These are phyloP conservation scores for Aspergillus udagawae DNA, from an alignment of 2,329 filamentous ascomycete species.

Conservation along the genomic window DNA sequence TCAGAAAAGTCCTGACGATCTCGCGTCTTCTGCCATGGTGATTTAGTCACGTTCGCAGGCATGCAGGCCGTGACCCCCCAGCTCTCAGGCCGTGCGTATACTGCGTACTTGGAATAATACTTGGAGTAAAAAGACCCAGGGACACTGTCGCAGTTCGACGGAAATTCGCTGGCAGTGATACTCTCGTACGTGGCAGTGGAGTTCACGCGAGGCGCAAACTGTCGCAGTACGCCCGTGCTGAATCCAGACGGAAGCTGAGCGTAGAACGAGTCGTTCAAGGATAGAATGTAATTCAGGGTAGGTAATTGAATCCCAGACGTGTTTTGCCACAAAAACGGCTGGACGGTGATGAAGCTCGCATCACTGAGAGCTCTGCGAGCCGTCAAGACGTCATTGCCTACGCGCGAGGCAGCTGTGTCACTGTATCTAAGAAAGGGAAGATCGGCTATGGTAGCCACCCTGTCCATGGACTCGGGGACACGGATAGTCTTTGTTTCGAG, in stretches of 20 bases:
- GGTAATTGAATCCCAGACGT: background rate
- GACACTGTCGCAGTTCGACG: slow-evolving; percentile 16
- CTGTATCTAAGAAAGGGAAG: background rate
- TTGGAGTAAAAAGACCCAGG: slow-evolving; percentile 16
- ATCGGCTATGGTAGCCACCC: background rate
- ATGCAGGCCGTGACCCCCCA: slow-evolving; percentile 26
- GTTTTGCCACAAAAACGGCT: background rate
- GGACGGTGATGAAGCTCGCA: background rate
- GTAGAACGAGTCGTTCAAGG: slow-evolving; percentile 18
- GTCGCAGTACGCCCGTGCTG: slow-evolving; percentile 24
- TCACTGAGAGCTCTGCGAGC: background rate
- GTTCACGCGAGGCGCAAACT: slow-evolving; percentile 28
- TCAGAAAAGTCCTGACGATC: slow-evolving; percentile 29
- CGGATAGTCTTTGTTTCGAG: slow-evolving; percentile 10
- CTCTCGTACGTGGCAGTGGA: slow-evolving; percentile 16
- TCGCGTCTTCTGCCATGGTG: slow-evolving; percentile 24
- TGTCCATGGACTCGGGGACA: background rate
- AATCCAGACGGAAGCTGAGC: slow-evolving; percentile 19
- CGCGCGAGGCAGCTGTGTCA: background rate
- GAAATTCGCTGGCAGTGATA: slow-evolving; percentile 16
- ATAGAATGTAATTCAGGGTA: slow-evolving; percentile 6
- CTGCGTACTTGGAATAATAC: slow-evolving; percentile 7
- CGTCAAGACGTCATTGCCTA: background rate
- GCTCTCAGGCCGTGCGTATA: background rate
- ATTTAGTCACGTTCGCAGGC: slow-evolving; percentile 16